These are phyloP conservation scores for Ailanthus altissimus DNA, from an alignment of 345 rosid genomes.

Conservation along the genomic window DNA sequence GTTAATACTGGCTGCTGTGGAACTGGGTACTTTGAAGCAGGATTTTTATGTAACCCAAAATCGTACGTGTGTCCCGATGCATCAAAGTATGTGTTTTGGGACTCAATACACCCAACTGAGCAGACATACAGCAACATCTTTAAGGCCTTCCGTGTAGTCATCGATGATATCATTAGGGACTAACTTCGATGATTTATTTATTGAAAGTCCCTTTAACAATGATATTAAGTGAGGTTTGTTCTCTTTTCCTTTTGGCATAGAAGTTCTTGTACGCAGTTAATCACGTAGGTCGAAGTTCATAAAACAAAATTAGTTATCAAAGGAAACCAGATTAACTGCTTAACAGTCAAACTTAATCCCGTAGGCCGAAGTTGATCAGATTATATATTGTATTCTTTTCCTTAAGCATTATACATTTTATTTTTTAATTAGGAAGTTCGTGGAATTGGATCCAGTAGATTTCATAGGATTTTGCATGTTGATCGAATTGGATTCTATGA, in stretches of 20 bases:
- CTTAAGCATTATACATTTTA: no score
- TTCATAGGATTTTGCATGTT: no score
- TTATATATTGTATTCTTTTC: no score
- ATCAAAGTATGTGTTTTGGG: conserved; percentile 76
- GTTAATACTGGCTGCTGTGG: conserved; percentile 78
- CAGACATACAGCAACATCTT: conserved; percentile 43
- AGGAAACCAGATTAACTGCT: no score
- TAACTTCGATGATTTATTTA: background rate
- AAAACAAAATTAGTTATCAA: no score
- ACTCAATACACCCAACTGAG: conserved; percentile 84
- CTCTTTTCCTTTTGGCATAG: background rate
- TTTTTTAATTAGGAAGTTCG: no score
- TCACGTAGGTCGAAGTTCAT: background rate
- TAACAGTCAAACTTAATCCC: no score
- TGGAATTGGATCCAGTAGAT: no score
- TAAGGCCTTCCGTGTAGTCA: conserved; percentile 29
- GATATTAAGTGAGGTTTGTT: background rate
- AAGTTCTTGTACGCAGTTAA: background rate
- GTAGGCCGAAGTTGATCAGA: no score
- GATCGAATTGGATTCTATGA: no score
- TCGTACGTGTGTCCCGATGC: conserved; percentile 64
- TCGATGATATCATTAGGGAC: conserved; percentile 33
- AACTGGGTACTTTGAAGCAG: conserved; percentile 63
- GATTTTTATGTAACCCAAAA: conserved; percentile 57
- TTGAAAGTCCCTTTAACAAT: background rate